phyloP scores from a whole-genome alignment of 345 rosid genomes.

The Salix dunnii region DNA sequence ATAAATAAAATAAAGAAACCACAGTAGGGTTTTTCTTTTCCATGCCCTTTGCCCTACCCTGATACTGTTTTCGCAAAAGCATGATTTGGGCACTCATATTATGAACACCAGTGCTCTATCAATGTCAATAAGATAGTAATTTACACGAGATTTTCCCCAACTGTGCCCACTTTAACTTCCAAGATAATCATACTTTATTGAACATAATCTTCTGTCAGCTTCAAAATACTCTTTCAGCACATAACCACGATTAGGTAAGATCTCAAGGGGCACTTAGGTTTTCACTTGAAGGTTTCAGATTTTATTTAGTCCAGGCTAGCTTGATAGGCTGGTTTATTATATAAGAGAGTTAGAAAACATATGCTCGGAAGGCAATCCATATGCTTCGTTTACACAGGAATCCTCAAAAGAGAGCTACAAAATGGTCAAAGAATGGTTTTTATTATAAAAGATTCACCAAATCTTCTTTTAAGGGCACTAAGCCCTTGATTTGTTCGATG shows the following conservation, averaged over 20 bases:
- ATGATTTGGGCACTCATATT: conserved; percentile 4
- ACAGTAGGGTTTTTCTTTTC: not conserved
- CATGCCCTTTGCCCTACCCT: not conserved
- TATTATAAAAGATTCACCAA: not conserved
- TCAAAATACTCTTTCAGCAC: not conserved
- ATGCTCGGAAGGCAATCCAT: no score
- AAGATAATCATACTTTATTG: not conserved
- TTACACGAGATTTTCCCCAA: conserved; percentile 6
- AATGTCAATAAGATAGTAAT: not conserved
- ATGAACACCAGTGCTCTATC: not conserved
- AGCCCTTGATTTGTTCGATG: conserved; percentile 13
- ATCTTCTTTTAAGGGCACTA: conserved; percentile 1
- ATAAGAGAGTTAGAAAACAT: no score
- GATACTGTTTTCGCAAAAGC: conserved; percentile 12
- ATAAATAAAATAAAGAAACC: not conserved
- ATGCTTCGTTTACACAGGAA: not conserved
- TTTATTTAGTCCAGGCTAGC: no score
- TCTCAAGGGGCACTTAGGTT: not conserved
- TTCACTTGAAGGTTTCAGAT: not conserved
- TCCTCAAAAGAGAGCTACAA: not conserved
- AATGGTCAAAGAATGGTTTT: not conserved
- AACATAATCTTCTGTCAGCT: conserved; percentile 6
- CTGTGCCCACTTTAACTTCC: conserved; percentile 20
- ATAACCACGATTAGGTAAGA: not conserved
- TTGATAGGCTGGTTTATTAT: no score